Evolutionary conservation across 2,329 filamentous ascomycete species (phyloP).

Genomic region (Cercospora sp.): DNA sequence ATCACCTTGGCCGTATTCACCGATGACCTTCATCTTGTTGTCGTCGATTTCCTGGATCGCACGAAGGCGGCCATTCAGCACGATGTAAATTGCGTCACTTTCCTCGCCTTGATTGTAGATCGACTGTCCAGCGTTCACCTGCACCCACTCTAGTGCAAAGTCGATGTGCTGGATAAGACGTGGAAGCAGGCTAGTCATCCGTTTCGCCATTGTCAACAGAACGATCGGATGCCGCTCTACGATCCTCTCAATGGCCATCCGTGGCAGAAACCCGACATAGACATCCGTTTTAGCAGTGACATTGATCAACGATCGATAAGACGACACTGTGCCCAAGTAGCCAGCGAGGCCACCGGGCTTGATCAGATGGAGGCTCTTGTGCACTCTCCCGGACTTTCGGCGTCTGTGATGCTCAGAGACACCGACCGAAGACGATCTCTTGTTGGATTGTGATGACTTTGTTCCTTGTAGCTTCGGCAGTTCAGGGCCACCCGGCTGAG

Average conservation of each 20-base stretch:
- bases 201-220: slow-evolving; percentile 91
- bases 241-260: slow-evolving; percentile 81
- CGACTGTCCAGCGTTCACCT: slow-evolving; percentile 91
- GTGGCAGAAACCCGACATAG: slow-evolving; percentile 91
- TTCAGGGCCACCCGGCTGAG: slow-evolving; percentile 38
- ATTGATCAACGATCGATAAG: slow-evolving; percentile 93
- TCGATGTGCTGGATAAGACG: slow-evolving; percentile 93
- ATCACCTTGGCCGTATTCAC: slow-evolving; percentile 94
- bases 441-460: slow-evolving; percentile 22
- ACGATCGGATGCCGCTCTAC: slow-evolving; percentile 92
- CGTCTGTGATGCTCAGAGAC: slow-evolving; percentile 37
- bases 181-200: slow-evolving; percentile 84
- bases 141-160: slow-evolving; percentile 97
- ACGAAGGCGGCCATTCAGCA: slow-evolving; percentile 87
- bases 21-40: slow-evolving; percentile 79
- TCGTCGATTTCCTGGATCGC: slow-evolving; percentile 79
- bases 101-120: slow-evolving; percentile 93
- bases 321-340: slow-evolving; percentile 91
- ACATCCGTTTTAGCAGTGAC: slow-evolving; percentile 97
- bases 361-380: slow-evolving; percentile 78
- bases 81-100: slow-evolving; percentile 97
- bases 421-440: slow-evolving; percentile 28
- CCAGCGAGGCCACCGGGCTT: slow-evolving; percentile 93
- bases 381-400: slow-evolving; percentile 48
- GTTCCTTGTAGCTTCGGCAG: slow-evolving; percentile 35